Evolutionary conservation across 306 rosid genomes (phyloP).

Genomic region (Hippophae tibetana): DNA sequence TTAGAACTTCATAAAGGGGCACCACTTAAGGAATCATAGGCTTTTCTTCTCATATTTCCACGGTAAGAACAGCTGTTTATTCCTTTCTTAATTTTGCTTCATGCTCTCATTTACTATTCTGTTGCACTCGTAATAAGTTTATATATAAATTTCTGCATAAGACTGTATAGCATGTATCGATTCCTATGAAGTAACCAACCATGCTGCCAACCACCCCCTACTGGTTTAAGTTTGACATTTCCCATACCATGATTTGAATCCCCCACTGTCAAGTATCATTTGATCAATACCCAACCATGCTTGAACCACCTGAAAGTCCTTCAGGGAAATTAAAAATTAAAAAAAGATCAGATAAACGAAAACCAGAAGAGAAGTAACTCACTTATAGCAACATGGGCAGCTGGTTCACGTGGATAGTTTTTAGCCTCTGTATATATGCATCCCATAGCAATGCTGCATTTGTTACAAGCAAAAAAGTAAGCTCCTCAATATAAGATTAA

Average conservation of each 20-base stretch:
- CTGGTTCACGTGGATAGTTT: conserved; percentile 98
- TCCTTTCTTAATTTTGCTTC: not conserved
- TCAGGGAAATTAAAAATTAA: too few relatives aligned
- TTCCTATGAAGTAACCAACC: not conserved
- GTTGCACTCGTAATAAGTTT: not conserved
- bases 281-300: conserved; percentile 8
- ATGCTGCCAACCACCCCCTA: too few relatives aligned
- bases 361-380: conserved; percentile 35
- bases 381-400: conserved; percentile 98
- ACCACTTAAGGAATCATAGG: not conserved
- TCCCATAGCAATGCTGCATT: conserved; percentile 87
- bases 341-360: conserved; percentile 14
- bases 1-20: not conserved
- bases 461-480: conserved; percentile 19
- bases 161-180: not conserved
- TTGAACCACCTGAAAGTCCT: conserved; percentile 4
- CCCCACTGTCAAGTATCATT: too few relatives aligned
- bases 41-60: not conserved
- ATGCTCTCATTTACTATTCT: not conserved
- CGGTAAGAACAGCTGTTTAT: not conserved
- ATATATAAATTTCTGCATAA: not conserved
- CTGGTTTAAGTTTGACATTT: too few relatives aligned
- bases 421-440: conserved; percentile 88
- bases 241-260: too few relatives aligned
- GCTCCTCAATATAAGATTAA: not conserved